Evolutionary conservation across 2,329 filamentous ascomycete genomes (phyloP), one percentile per base, ranked within the genome.

Genomic region (Sarocladium strictum): DNA sequence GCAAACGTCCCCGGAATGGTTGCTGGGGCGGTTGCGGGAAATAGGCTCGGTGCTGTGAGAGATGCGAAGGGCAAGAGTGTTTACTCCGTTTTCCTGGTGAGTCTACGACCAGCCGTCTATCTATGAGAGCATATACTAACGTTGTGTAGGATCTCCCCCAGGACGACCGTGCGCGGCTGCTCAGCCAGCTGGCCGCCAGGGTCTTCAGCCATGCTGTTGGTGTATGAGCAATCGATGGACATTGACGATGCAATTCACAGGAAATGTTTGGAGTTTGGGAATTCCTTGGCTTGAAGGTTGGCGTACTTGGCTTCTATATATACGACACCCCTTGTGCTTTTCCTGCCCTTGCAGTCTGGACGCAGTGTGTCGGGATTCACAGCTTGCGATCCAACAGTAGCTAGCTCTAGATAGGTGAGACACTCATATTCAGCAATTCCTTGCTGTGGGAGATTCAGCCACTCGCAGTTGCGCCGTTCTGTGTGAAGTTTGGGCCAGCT

Each of bases 21-120:
- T 35, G 93, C 93, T 0, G 94, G 94, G 2, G 90, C 90, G 2
- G 92, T 97, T 2, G 93, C 92, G 0, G 94, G 94, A 11, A 97
- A 97, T 72, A 75, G 92, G 53, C 72, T 97, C n/a, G 94, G 94
- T 1, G 89, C 90, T 6, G 83, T 99, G 19, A 79, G 94, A 55
- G 94, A 99, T 72, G 84, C 88, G 29, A 91, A 85, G 72, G 92
- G 92, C 21, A 97, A 97, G 84, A 96, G 90, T 66, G 94, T 99
- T 5, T 97, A 95, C 70, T 78, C 85, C 26, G 94, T 97, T 15
- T 97, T 93, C 68, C 84, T 81, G 73, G 77, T 76, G 63, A 70
- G 69, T 65, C 27, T 15, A n/a, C 12, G 32, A 29, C 47, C 12
- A 9, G 21, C 19, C 3, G 17, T 15, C 17, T 19, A 17, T 49